These are phyloP conservation scores for Zizania palustris DNA, from an alignment of 202 grass and related monocot species.

Conservation along the genomic window DNA sequence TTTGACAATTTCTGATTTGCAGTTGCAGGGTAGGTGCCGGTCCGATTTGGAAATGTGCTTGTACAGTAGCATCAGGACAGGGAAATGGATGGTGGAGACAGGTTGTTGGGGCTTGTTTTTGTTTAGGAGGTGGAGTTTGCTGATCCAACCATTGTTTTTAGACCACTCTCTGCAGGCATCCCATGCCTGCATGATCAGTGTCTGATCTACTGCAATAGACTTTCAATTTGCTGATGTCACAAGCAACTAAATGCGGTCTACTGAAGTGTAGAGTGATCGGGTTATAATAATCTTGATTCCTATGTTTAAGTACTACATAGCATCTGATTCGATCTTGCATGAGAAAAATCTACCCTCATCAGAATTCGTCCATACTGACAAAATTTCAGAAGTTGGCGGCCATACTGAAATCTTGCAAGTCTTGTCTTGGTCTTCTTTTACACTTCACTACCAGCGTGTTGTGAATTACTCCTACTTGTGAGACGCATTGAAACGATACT, in stretches of 20 bases:
- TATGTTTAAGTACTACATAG: no score
- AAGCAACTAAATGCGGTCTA: neutral
- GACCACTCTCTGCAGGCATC: neutral
- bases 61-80: conserved; percentile 29
- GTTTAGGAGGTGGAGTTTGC: neutral
- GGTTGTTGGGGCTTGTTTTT: conserved; percentile 15
- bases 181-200: neutral
- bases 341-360: no score
- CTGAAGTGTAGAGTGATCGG: neutral
- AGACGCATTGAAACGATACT: neutral
- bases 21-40: neutral
- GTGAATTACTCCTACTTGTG: no score
- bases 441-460: no score
- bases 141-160: conserved; percentile 6
- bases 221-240: neutral
- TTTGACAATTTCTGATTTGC: conserved; percentile 21
- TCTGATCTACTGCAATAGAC: neutral
- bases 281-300: neutral
- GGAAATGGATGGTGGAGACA: neutral
- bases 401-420: no score
- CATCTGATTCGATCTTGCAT: no score
- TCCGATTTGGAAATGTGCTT: conserved; percentile 26
- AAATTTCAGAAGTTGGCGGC: no score
- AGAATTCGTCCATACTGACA: no score
- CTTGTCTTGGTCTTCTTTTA: no score